Evolutionary conservation across 441 rosid genomes (phyloP).

Genomic region (Theobroma grandiflorum): DNA sequence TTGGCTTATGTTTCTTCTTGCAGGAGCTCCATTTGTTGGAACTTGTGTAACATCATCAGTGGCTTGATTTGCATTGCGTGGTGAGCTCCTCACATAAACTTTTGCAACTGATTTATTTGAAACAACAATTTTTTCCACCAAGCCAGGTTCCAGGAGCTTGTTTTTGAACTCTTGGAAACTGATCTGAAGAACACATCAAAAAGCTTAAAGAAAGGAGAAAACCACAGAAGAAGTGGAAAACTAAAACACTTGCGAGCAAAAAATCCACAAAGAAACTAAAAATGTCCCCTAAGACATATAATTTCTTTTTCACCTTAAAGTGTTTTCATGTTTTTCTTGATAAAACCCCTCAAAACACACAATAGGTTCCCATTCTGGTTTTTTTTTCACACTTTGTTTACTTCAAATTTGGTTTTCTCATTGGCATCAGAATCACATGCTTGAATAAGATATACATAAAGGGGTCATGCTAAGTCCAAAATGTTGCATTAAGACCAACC

Average conservation of each 20-base stretch:
- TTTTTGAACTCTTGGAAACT: conserved; percentile 81
- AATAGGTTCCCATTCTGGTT: neutral
- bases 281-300: neutral
- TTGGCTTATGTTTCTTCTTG: conserved; percentile 43
- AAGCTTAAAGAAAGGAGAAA: conserved; percentile 14
- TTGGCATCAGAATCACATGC: neutral
- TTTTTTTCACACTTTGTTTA: neutral
- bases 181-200: conserved; percentile 49
- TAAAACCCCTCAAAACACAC: conserved; percentile 6
- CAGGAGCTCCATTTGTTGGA: conserved; percentile 37
- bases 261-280: neutral
- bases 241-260: neutral
- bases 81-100: conserved; percentile 53
- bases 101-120: conserved; percentile 75
- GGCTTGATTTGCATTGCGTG: conserved; percentile 37
- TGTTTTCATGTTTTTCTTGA: neutral
- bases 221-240: neutral
- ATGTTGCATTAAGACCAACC: neutral
- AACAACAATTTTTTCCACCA: conserved; percentile 66
- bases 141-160: conserved; percentile 72
- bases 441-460: neutral
- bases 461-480: neutral
- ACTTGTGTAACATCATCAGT: conserved; percentile 40
- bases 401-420: neutral
- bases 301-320: neutral